phyloP scores from a whole-genome alignment of 192 early-diverging fungal genomes.

The Coemansia javaensis region DNA sequence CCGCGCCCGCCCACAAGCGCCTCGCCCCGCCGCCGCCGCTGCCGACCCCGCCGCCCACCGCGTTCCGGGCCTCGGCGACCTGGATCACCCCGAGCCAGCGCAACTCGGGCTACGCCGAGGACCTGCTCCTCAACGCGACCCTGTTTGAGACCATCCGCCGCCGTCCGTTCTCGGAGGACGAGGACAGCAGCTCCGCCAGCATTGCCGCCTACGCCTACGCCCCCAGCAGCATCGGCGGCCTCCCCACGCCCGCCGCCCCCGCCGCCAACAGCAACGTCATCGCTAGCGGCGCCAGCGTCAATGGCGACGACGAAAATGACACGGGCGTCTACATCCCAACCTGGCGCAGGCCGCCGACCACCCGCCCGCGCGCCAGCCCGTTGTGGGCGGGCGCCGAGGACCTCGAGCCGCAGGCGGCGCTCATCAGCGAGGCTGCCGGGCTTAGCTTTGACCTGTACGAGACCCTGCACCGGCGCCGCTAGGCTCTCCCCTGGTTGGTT shows the following conservation, averaged over 20 bases:
- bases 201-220: no score
- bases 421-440: slow-evolving; percentile 43
- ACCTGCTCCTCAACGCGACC: slow-evolving; percentile 40
- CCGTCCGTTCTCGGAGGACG: slow-evolving; percentile 13
- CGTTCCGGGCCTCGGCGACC: slow-evolving; percentile 25
- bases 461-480: slow-evolving; percentile 32
- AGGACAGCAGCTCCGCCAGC: slow-evolving; percentile 1
- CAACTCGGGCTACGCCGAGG: slow-evolving; percentile 42
- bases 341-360: slow-evolving; percentile 21
- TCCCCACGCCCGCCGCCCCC: not conserved
- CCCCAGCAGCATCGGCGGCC: no score
- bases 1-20: not conserved
- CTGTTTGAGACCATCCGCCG: slow-evolving; percentile 48
- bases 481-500: no score
- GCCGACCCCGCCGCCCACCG: slow-evolving; percentile 10
- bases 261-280: not conserved
- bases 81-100: slow-evolving; percentile 48
- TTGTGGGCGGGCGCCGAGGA: slow-evolving; percentile 28
- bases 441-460: slow-evolving; percentile 51
- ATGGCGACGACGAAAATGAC: slow-evolving; percentile 12
- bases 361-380: slow-evolving; percentile 5
- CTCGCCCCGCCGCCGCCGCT: slow-evolving; percentile 15
- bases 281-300: not conserved
- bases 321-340: slow-evolving; percentile 46
- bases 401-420: slow-evolving; percentile 29